Base-by-base conservation (phyloP, 345 rosid genomes). In the Melaleuca alternifolia region DNA sequence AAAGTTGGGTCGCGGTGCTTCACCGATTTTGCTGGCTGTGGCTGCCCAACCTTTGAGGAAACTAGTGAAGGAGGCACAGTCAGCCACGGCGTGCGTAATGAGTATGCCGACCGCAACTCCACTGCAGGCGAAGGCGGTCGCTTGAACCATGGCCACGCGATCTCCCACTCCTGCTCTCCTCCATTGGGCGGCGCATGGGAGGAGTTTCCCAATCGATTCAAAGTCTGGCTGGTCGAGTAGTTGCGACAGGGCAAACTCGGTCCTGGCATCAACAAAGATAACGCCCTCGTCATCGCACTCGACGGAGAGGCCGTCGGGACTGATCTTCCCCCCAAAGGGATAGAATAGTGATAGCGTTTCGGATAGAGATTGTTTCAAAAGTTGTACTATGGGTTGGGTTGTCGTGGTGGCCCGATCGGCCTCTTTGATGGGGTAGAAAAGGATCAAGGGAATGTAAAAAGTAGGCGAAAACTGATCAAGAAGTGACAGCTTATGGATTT, bases 401-500 rank as follows among this genome's bases (percentile, higher is more conserved):
- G 87, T 84, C 11, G 50, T 56, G 11, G 15, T 37, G 10, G 56
- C 65, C 83, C 13, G 30, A 44, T 28, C 54, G 26, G 51, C 84
- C 12, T 50, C 54, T 1, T 50, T 20, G 51, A 52, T 9, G 28
- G 89, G 75, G 82, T 92, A 93, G 84, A 88, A 92, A 33, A 89
- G 85, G 85, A 93, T 77, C 50, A 87, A 28, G 5, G 91, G 91
- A 65, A 89, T 88, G 51, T 91, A 90, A 2, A 54, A 54, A 41
- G 79, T n/a, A 16, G 89, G 84, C 21, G 88, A 26, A 8, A 93
- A 61, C 87, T 93, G 93, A 85, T 93, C 94, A 75, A 91, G 54
- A 84, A 91, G 89, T 83, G 91, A 90, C 33, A 91, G 88, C 84
- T 89, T 86, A 86, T 87, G 89, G 85, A 9, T 87, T 88, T 84